A percentile compares a stretch with the other conserved stretches of the same genome.
Conservation (phyloP, 2,329 filamentous ascomycete species). For the Aspergillus sp. region DNA sequence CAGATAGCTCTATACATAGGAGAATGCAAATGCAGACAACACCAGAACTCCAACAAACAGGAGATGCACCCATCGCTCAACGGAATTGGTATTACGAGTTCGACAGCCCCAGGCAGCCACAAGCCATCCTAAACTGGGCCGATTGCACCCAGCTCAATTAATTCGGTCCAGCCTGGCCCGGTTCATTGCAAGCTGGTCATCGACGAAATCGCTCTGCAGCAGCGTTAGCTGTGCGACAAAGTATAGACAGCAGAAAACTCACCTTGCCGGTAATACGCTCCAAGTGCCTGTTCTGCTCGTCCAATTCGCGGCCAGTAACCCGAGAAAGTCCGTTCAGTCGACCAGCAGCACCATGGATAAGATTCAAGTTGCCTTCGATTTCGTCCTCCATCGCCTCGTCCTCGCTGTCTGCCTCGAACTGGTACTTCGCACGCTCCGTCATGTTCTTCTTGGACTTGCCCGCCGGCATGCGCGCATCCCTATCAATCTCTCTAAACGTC, state of each 20-base stretch:
- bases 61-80: too few species aligned
- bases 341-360: constrained; percentile 52
- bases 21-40: too few species aligned
- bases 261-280: constrained; percentile 72
- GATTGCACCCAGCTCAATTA: constrained; percentile 15
- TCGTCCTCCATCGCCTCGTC: constrained; percentile 62
- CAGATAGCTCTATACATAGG: too few species aligned
- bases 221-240: constrained; percentile 12
- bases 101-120: constrained; percentile 23
- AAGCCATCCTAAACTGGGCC: constrained; percentile 5
- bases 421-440: constrained; percentile 61
- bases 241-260: constrained; percentile 17
- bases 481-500: constrained; percentile 55
- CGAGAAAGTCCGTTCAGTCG: constrained; percentile 64
- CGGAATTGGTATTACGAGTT: constrained; percentile 6
- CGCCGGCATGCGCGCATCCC: constrained; percentile 38
- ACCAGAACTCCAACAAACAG: too few species aligned
- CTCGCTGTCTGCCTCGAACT: constrained; percentile 66
- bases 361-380: constrained; percentile 57
- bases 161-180: constrained; percentile 57
- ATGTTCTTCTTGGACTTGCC: constrained; percentile 45
- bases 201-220: constrained; percentile 66
- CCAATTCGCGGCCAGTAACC: constrained; percentile 66
- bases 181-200: constrained; percentile 73
- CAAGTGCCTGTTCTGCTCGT: constrained; percentile 68